Base-by-base conservation (phyloP, 306 rosid species). In the Dryas octopetala region DNA sequence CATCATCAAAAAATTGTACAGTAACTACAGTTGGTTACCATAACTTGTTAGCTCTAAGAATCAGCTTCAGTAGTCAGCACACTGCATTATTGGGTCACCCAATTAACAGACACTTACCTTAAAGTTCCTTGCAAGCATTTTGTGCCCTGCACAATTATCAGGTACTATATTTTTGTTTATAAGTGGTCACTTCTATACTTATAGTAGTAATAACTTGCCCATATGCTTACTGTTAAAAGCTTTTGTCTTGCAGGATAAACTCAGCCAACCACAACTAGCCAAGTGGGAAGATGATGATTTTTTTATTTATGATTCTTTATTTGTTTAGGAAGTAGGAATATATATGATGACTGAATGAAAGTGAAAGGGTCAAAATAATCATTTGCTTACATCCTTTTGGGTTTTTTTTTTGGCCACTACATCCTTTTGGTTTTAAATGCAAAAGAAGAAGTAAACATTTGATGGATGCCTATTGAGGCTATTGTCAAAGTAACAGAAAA, bases 231-330 rank as follows among this genome's bases (percentile, higher is more conserved):
- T 55, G 80, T 82, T 23, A 26, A 9, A 62, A 59, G 16, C 65
- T 80, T 76, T 84, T 52, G 17, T 61, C 45, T 71, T 85, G 93
- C 93, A 95, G 97, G 93, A 84, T 47, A 38, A 69, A 43, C 74
- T 66, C 50, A 7, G 11, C 77, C 80, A 62, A 75, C 48, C 49
- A 61, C 76, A 67, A 64, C 12, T 68, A 10, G 82, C 73, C 84
- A 57, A 49, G 87, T 87, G 84, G 81, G 88, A 78, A 38, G 82
- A 83, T 74, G 84, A 48, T 12, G 74, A 78, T 83, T 84, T 77
- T 73, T 83, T 61, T 59, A 84, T 88, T 88, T 86, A 81, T 73
- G 84, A 87, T 91, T 91, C 91, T 91, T 91, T 87, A 70, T 77
- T 80, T 90, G 80, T 83, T 83, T 82, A 67, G 78, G 48, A 73